Evolutionary conservation across 768 basidiomycete species (phyloP).

Genomic region (Tylopilus intermedius): DNA sequence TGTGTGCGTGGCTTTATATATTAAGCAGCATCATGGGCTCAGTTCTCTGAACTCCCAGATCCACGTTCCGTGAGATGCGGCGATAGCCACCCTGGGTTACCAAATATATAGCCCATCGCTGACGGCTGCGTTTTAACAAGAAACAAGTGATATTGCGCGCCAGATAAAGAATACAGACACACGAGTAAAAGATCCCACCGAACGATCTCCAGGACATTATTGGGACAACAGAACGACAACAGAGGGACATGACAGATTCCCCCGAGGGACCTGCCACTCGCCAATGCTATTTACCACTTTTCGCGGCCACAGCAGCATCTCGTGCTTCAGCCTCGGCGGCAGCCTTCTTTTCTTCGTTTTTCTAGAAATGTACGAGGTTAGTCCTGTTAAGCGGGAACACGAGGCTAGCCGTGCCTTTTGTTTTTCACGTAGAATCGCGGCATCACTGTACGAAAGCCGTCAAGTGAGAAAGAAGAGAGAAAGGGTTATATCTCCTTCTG

Average conservation of each 20-base stretch:
- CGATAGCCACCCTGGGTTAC: constrained; percentile 17
- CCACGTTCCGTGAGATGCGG: constrained; percentile 22
- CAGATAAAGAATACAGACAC: constrained; percentile 10
- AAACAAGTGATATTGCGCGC: constrained; percentile 14
- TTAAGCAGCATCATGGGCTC: constrained; percentile 3
- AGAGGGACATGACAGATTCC: constrained; percentile 12
- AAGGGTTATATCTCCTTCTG: constrained; percentile 20
- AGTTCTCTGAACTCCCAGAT: constrained; percentile 11
- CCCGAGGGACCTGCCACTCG: constrained; percentile 14
- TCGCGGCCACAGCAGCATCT: neutral
- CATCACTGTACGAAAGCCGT: constrained; percentile 50
- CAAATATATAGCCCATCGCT: constrained; percentile 8
- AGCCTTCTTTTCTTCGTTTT: constrained; percentile 50
- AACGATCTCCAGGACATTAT: no score
- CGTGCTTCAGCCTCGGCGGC: constrained; percentile 23
- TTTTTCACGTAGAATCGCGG: constrained; percentile 68
- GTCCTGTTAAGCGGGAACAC: constrained; percentile 1
- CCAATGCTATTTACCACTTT: constrained; percentile 35
- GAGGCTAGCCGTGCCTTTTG: constrained; percentile 55
- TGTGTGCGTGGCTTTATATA: constrained; percentile 2
- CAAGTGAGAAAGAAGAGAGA: constrained; percentile 22
- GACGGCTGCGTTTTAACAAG: neutral
- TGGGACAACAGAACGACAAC: neutral
- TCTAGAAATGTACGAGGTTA: constrained; percentile 32
- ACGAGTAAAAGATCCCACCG: constrained; percentile 12